Percentiles rank a stretch among this genome's conserved stretches.
phyloP scores from a whole-genome alignment of 805 yeast genomes.

The Saccharomyces paradoxus region DNA sequence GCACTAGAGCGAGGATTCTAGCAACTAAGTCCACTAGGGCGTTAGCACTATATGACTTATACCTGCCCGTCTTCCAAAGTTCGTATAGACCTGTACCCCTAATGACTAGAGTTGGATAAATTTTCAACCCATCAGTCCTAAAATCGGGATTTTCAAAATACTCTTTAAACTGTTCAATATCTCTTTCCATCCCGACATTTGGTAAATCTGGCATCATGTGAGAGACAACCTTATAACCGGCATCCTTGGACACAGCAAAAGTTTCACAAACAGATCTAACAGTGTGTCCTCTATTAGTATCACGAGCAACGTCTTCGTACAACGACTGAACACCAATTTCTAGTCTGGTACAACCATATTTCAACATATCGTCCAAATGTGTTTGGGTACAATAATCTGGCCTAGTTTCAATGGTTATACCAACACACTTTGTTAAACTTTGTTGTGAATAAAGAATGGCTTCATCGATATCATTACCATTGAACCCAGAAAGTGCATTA shows the following conservation, averaged over 20 bases:
- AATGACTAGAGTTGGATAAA: conserved; percentile 92
- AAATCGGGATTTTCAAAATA: conserved; percentile 95
- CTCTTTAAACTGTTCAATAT: conserved; percentile 88
- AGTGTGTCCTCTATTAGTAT: conserved; percentile 96
- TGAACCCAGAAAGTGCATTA: conserved; percentile 89
- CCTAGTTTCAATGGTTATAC: conserved; percentile 95
- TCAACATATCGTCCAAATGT: conserved; percentile 89
- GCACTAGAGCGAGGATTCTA: conserved; percentile 88
- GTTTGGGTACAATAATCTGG: conserved; percentile 97
- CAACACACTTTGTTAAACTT: conserved; percentile 93
- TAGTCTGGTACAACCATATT: conserved; percentile 91
- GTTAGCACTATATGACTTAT: conserved; percentile 89
- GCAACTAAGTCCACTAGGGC: conserved; percentile 93
- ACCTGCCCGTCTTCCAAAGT: conserved; percentile 92
- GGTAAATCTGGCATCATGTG: conserved; percentile 99
- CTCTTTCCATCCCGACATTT: conserved; percentile 97
- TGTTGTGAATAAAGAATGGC: conserved; percentile 88
- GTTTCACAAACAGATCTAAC: conserved; percentile 94
- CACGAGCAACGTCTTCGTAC: conserved; percentile 96
- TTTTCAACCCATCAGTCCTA: conserved; percentile 91
- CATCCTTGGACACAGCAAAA: conserved; percentile 91
- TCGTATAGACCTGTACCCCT: conserved; percentile 97
- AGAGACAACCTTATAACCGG: conserved; percentile 94
- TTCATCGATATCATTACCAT: conserved; percentile 81
- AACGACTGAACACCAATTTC: conserved; percentile 97